These are phyloP conservation scores for Hanseniaspora taiwanica DNA, from an alignment of 805 yeast species.

Conservation along the genomic window DNA sequence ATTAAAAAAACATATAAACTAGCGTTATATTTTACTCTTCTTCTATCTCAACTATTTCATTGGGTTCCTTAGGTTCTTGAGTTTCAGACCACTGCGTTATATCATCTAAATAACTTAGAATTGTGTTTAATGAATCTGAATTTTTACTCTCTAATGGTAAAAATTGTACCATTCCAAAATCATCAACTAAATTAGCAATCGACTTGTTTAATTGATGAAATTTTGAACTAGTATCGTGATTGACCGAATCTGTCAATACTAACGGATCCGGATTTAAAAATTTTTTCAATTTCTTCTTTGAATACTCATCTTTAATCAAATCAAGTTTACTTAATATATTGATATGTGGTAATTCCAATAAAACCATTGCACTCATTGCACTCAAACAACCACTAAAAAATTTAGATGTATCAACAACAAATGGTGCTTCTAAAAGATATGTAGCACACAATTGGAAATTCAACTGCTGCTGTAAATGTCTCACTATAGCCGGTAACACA, in stretches of 20 bases:
- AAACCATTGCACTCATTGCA: conserved; percentile 98
- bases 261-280: conserved; percentile 88
- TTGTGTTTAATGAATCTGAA: conserved; percentile 65
- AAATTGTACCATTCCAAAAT: conserved; percentile 97
- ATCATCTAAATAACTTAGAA: conserved; percentile 86
- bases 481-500: conserved; percentile 76
- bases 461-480: conserved; percentile 65
- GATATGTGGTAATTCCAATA: conserved; percentile 88
- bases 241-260: conserved; percentile 40
- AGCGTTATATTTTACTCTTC: conserved; percentile 29
- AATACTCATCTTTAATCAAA: conserved; percentile 64
- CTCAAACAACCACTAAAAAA: conserved; percentile 90
- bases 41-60: conserved; percentile 57
- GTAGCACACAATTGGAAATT: conserved; percentile 88
- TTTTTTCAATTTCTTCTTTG: conserved; percentile 64
- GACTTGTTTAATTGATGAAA: conserved; percentile 62
- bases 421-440: conserved; percentile 86
- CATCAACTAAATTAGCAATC: conserved; percentile 86
- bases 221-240: conserved; percentile 41
- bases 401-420: conserved; percentile 79
- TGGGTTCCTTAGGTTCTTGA: conserved; percentile 95
- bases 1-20: background rate
- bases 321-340: conserved; percentile 82
- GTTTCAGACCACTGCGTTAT: conserved; percentile 95
- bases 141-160: conserved; percentile 74